Evolutionary conservation across 345 rosid species (phyloP).

Genomic region (Moricandia arvensis): DNA sequence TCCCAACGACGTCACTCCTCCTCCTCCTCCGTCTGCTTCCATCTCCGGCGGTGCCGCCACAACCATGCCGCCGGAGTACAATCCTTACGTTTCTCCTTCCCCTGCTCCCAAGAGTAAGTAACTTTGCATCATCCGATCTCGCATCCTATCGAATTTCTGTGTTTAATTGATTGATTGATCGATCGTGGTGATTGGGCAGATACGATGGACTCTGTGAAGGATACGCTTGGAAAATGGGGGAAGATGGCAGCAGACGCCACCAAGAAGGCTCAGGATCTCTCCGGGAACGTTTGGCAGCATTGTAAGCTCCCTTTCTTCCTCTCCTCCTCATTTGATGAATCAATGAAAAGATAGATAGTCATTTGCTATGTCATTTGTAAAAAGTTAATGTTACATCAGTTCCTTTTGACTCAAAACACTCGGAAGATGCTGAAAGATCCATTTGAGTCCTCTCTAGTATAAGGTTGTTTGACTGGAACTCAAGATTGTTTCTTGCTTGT

Average conservation of each 20-base stretch:
- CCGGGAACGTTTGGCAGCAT: slow-evolving; percentile 91
- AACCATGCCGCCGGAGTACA: slow-evolving; percentile 76
- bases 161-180: slow-evolving; percentile 21
- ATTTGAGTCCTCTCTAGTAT: no score
- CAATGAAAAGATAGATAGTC: no score
- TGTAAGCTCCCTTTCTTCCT: slow-evolving; percentile 30
- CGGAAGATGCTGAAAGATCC: no score
- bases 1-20: slow-evolving; percentile 69
- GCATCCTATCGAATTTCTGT: neutral
- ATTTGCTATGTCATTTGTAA: no score
- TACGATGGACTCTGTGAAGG: slow-evolving; percentile 81
- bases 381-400: no score
- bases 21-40: slow-evolving; percentile 60
- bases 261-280: slow-evolving; percentile 90
- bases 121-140: neutral
- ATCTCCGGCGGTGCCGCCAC: slow-evolving; percentile 55
- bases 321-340: no score
- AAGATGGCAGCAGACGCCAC: slow-evolving; percentile 90
- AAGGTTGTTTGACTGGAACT: no score
- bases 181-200: slow-evolving; percentile 39
- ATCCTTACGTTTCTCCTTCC: slow-evolving; percentile 76
- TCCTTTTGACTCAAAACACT: no score
- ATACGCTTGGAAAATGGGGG: slow-evolving; percentile 79
- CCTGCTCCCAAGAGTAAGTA: slow-evolving; percentile 56
- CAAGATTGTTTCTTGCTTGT: no score